Conservation (phyloP, 345 rosid genomes). For the Eucalyptus virginea region DNA sequence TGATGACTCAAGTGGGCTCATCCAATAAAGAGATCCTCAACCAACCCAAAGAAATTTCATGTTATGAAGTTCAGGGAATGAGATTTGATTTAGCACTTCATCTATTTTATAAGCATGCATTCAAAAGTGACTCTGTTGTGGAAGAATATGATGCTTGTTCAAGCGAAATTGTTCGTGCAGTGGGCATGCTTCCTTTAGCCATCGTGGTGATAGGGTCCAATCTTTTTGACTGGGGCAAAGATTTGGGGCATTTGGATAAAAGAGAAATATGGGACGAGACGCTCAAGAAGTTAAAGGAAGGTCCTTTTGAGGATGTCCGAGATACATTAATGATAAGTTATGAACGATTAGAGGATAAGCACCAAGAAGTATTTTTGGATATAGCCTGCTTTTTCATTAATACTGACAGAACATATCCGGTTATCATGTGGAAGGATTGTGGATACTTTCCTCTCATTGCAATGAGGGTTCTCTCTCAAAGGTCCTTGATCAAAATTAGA, state of each 20-base stretch:
- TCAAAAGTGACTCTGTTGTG: neutral
- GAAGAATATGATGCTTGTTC: neutral
- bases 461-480: neutral
- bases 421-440: neutral
- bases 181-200: neutral
- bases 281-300: neutral
- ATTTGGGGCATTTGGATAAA: neutral
- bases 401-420: fast-evolving
- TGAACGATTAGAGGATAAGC: neutral
- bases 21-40: neutral
- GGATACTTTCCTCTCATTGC: neutral
- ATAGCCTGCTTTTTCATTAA: neutral
- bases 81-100: neutral
- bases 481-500: neutral
- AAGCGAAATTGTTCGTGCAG: fast-evolving
- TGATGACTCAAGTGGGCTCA: neutral
- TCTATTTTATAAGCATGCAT: neutral
- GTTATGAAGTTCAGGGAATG: fast-evolving
- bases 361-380: neutral
- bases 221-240: neutral
- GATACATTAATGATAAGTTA: neutral
- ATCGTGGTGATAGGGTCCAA: neutral
- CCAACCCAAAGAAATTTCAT: neutral
- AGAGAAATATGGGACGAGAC: neutral
- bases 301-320: neutral